Base-by-base conservation (phyloP, 345 rosid species). In the Euclidium syriacum region DNA sequence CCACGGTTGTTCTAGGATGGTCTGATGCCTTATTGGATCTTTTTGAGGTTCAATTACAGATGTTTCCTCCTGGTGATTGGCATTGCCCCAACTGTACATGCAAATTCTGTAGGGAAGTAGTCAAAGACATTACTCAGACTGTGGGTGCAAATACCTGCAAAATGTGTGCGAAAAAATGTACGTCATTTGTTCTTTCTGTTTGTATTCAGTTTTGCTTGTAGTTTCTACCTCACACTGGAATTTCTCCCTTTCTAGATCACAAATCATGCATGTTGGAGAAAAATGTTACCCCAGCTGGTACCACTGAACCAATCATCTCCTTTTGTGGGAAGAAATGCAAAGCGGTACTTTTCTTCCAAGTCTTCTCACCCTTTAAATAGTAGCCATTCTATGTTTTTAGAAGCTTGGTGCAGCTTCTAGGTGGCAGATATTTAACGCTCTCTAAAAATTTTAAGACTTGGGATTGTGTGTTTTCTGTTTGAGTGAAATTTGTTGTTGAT, bases 21-120 rank as follows among this genome's bases (percentile, higher is more conserved):
- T 48, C 56, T 48, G 46, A 47, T 48, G 56, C 67, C 56, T 62
- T 38, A 48, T 24, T 48, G 56, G 34, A 48, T 62, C 67, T 47
- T 62, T 48, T 62, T 62, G 56, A 62, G 56, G 67, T 62, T 62
- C 56, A 26, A 32, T 77, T 73, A 76, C 91, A 91, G 96, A 71
- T 67, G 78, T 83, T 88, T 65, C 96, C 98, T 11, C 61, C 64
- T 15, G 98, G 96, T 16, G 85, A 78, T 62, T 91, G 98, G 96
- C 84, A 81, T 75, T 88, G 98, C 76, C 82, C 88, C 56, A 80
- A 79, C 56, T 91, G 98, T 73, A 77, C 78, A 14, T 91, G 98
- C 81, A 91, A 86, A 76, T 84, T 81, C 76, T 91, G 98, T 75
- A 77, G 83, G 59, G 46, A 39, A 47, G 80, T 69, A 19, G 73